Evolutionary conservation across 768 basidiomycete genomes (phyloP).

Genomic region (Russula sp.): DNA sequence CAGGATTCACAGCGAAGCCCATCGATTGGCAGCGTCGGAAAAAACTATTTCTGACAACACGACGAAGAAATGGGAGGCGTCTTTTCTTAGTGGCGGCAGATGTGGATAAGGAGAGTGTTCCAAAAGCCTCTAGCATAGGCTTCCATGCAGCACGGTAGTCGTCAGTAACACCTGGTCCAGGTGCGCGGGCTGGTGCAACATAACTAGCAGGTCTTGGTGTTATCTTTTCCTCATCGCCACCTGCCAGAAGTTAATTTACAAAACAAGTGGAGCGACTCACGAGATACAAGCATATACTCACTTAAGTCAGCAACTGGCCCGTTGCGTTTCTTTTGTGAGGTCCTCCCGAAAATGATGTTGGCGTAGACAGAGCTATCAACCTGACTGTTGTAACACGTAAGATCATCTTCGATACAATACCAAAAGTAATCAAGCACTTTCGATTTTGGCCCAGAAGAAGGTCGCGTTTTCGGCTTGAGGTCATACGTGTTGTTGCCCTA

Average conservation of each 20-base stretch:
- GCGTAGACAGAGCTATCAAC: conserved; percentile 9
- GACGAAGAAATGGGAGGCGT: conserved; percentile 51
- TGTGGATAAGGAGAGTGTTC: conserved; percentile 13
- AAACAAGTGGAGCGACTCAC: background rate
- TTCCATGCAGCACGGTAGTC: conserved; percentile 2
- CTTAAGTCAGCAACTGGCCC: background rate
- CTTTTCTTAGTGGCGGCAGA: conserved; percentile 4
- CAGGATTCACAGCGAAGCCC: conserved; percentile 33
- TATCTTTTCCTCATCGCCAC: background rate
- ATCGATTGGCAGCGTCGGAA: conserved; percentile 35
- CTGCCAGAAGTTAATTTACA: background rate
- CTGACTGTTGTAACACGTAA: conserved; percentile 3
- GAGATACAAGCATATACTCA: background rate
- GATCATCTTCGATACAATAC: background rate
- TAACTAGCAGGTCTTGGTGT: background rate
- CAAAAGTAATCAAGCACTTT: conserved; percentile 7
- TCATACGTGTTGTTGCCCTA: conserved; percentile 2
- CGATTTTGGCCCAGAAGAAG: background rate
- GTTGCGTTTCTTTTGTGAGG: background rate
- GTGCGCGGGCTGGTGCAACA: background rate
- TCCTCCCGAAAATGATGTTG: conserved; percentile 7
- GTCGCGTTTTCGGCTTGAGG: conserved; percentile 3
- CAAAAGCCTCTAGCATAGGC: conserved; percentile 11
- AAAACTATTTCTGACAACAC: conserved; percentile 49
- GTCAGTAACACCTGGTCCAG: background rate